Percentiles rank a stretch among this genome's conserved stretches.
These are phyloP conservation scores for Tilletia caries DNA, from an alignment of 1,284 basidiomycete genomes.

Conservation along the genomic window DNA sequence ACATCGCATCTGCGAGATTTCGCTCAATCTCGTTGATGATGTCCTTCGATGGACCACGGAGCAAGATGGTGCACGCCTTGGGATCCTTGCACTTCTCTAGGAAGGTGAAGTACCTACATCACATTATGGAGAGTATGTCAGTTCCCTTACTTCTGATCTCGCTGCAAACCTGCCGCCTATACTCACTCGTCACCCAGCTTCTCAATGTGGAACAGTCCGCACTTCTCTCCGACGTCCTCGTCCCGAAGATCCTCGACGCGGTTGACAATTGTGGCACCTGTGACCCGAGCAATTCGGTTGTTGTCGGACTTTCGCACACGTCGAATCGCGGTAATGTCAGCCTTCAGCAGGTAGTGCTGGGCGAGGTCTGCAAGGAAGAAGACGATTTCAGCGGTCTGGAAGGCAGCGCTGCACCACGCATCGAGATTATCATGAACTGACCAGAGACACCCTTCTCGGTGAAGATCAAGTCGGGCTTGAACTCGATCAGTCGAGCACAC, in stretches of 20 bases:
- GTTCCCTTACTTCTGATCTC: neutral
- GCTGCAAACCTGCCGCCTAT: neutral
- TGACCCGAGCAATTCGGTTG: slow-evolving; percentile 93
- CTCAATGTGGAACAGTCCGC: slow-evolving; percentile 91
- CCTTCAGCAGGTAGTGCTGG: slow-evolving; percentile 84
- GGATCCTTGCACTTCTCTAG: slow-evolving; percentile 85
- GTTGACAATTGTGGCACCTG: slow-evolving; percentile 95
- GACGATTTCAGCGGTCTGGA: neutral
- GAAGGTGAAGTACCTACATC: slow-evolving; percentile 85
- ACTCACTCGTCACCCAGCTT: slow-evolving; percentile 93
- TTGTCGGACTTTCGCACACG: slow-evolving; percentile 97
- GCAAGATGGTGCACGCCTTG: slow-evolving; percentile 95
- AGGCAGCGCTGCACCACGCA: neutral
- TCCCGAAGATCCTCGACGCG: slow-evolving; percentile 91
- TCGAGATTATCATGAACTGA: slow-evolving; percentile 50
- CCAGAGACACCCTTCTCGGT: slow-evolving; percentile 97
- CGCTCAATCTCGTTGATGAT: slow-evolving; percentile 97
- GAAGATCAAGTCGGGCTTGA: slow-evolving; percentile 91
- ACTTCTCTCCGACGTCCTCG: slow-evolving; percentile 82
- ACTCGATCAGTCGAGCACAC: slow-evolving; percentile 82
- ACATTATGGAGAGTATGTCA: neutral
- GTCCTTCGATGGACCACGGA: slow-evolving; percentile 97
- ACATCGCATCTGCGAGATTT: slow-evolving; percentile 96
- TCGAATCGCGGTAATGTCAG: slow-evolving; percentile 85
- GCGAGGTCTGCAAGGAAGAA: slow-evolving; percentile 63